Conservation (phyloP, 371 early-diverging fungal genomes). For the Mucor sp. region DNA sequence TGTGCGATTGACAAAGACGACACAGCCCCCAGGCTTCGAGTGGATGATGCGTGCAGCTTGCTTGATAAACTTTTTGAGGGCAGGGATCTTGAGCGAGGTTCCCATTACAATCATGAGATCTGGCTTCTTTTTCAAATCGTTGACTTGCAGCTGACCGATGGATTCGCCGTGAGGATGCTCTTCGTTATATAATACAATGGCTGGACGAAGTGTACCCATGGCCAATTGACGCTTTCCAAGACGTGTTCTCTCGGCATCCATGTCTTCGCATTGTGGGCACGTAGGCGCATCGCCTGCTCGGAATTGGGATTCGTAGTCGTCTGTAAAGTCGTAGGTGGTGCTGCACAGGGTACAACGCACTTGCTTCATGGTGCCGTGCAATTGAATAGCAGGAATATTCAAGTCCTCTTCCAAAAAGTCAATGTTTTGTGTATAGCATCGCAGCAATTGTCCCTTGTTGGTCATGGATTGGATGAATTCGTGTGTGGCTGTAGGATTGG, state of each 20-base stretch:
- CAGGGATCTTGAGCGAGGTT: constrained; percentile 95
- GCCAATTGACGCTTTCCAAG: constrained; percentile 76
- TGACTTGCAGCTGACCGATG: constrained; percentile 72
- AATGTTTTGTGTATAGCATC: constrained; percentile 98
- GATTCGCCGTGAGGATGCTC: constrained; percentile 88
- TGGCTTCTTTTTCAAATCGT: constrained; percentile 75
- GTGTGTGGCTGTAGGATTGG: constrained; percentile 89
- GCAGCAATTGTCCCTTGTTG: constrained; percentile 69
- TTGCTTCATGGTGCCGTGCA: constrained; percentile 89
- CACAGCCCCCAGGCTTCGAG: constrained; percentile 49
- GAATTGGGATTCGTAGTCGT: constrained; percentile 55
- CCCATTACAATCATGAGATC: constrained; percentile 98
- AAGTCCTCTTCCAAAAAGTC: constrained; percentile 90
- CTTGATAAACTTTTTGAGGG: constrained; percentile 89
- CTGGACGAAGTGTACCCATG: constrained; percentile 90
- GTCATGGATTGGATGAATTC: constrained; percentile 78
- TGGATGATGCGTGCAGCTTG: constrained; percentile 78
- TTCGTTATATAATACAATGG: constrained; percentile 98
- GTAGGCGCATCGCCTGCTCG: constrained; percentile 70
- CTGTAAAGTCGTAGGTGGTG: constrained; percentile 61
- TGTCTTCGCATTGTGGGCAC: constrained; percentile 78
- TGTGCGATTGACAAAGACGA: constrained; percentile 67
- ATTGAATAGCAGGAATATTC: constrained; percentile 76
- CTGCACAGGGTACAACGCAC: constrained; percentile 87
- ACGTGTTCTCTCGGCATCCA: constrained; percentile 58